These are phyloP conservation scores for Fusarium sp. DNA, from an alignment of 2,329 filamentous ascomycete species.

Conservation along the genomic window DNA sequence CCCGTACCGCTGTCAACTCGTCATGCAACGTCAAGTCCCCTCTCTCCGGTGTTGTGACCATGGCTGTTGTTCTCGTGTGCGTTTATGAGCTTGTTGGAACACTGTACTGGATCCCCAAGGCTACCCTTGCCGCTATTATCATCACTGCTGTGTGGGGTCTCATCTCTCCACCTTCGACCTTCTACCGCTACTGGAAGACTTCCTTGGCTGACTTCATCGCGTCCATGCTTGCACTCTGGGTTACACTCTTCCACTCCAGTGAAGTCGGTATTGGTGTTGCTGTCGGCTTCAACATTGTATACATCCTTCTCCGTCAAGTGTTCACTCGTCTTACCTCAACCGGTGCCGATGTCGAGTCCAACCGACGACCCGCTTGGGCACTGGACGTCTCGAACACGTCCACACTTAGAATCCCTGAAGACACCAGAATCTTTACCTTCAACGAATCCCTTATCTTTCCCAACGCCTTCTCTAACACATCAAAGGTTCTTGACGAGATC, in stretches of 20 bases:
- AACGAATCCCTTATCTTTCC: constrained; percentile 69
- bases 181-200: constrained; percentile 73
- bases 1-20: constrained; percentile 74
- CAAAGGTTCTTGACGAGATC: constrained; percentile 60
- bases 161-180: constrained; percentile 66
- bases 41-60: constrained; percentile 68
- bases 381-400: constrained; percentile 28
- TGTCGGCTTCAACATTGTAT: constrained; percentile 72
- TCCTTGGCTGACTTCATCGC: constrained; percentile 73
- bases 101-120: constrained; percentile 75
- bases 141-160: constrained; percentile 73
- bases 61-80: constrained; percentile 69
- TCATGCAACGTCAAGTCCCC: constrained; percentile 71
- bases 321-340: constrained; percentile 57
- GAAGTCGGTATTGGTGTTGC: constrained; percentile 69
- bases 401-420: constrained; percentile 53
- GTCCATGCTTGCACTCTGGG: constrained; percentile 72
- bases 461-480: constrained; percentile 66
- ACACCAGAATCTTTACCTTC: constrained; percentile 67
- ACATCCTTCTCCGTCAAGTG: constrained; percentile 67
- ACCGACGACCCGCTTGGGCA: constrained; percentile 40
- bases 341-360: constrained; percentile 45
- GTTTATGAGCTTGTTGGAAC: constrained; percentile 70
- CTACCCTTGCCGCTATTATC: constrained; percentile 73
- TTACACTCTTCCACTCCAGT: constrained; percentile 70